Evolutionary conservation across 108 stramenopile genomes (phyloP).

Genomic region (Aurantiochytrium sp.): DNA sequence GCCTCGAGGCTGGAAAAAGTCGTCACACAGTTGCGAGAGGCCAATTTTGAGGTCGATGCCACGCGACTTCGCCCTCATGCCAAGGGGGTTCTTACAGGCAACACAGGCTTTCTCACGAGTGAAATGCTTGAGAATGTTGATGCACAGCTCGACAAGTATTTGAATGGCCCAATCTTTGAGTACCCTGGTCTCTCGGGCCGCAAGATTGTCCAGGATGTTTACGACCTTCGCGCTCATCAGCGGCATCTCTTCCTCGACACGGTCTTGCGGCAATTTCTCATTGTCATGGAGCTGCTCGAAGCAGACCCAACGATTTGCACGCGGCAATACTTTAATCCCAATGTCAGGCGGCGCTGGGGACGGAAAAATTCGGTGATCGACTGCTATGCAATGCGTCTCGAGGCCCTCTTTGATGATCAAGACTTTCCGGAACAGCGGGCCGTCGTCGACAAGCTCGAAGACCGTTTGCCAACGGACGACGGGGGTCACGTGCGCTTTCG

Average conservation of each 20-base stretch:
- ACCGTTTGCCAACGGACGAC: background rate
- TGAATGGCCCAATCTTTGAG: background rate
- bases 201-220: background rate
- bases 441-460: background rate
- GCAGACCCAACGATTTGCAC: background rate
- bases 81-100: background rate
- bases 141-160: background rate
- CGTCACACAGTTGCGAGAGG: background rate
- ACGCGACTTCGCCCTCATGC: background rate
- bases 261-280: background rate
- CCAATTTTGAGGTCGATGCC: background rate
- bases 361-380: background rate
- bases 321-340: background rate
- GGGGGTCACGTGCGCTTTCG: background rate
- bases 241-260: background rate
- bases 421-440: background rate
- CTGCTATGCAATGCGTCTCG: background rate
- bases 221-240: background rate
- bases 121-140: background rate
- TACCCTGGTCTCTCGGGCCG: background rate
- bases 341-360: background rate
- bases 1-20: background rate
- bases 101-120: background rate
- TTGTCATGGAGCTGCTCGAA: slow-evolving; percentile 5
- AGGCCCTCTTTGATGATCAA: background rate